These are phyloP conservation scores for Eucalyptus pauciflora DNA, from an alignment of 345 rosid genomes.

Conservation along the genomic window DNA sequence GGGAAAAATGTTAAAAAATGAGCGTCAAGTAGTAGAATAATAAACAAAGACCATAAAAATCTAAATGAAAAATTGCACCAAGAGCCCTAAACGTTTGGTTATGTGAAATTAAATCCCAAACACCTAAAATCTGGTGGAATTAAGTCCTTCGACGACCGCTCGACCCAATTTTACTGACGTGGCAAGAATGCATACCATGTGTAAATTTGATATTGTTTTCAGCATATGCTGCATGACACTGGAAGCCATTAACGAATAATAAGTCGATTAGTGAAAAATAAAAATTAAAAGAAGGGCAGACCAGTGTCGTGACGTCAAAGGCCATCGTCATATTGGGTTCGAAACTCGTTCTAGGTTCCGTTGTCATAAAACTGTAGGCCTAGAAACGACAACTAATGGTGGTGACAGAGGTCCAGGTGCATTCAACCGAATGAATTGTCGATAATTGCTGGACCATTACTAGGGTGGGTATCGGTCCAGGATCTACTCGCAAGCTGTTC, in stretches of 20 bases:
- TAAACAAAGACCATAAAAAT: not conserved
- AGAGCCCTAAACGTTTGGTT: not conserved
- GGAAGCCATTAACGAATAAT: not conserved
- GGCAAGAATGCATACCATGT: not conserved
- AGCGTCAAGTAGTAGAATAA: not conserved
- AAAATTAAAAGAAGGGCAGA: not conserved
- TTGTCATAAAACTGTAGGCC: not conserved
- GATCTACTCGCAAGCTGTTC: not conserved
- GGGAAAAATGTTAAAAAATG: not conserved
- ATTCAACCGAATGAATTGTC: rapidly evolving
- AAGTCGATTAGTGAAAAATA: not conserved
- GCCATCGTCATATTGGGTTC: not conserved
- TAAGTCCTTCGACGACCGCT: not conserved
- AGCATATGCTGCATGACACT: not conserved
- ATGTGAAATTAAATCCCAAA: not conserved
- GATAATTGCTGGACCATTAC: not conserved
- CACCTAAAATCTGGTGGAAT: not conserved
- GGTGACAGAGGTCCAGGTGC: not conserved
- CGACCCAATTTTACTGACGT: not conserved
- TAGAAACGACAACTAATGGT: not conserved
- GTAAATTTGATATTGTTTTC: too few species aligned
- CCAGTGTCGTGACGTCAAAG: not conserved
- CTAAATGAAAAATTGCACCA: not conserved
- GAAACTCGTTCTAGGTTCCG: not conserved
- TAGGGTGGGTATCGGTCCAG: not conserved